Percentiles rank a stretch among this genome's conserved stretches.
Evolutionary conservation across 2,329 filamentous ascomycete genomes (phyloP).

Genomic region (Trichophyton benhamiae): DNA sequence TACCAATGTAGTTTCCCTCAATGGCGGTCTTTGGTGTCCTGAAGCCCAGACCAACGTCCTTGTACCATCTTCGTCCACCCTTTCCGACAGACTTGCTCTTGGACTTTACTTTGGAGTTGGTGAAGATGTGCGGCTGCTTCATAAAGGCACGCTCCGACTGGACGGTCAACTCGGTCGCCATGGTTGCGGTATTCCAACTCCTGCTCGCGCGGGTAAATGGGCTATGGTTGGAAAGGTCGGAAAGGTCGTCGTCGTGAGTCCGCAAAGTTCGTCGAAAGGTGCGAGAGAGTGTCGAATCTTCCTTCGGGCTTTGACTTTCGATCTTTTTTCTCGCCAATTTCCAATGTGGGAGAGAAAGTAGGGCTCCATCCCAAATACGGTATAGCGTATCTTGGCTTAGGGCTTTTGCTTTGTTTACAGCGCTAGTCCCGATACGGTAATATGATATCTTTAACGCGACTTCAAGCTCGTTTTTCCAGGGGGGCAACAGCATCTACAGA

Average conservation of each 20-base stretch:
- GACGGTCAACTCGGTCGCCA: constrained; percentile 98
- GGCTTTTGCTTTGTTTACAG: constrained; percentile 34
- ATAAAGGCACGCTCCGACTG: constrained; percentile 99
- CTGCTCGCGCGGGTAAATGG: constrained; percentile 20
- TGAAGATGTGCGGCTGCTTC: constrained; percentile 99
- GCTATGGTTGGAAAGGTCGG: constrained; percentile 17
- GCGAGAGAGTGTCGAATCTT: constrained; percentile 14
- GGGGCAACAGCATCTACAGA: neutral
- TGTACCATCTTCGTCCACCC: constrained; percentile 94
- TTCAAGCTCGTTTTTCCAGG: neutral
- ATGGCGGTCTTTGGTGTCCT: constrained; percentile 97
- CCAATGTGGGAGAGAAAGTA: constrained; percentile 23
- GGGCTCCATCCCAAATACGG: constrained; percentile 15
- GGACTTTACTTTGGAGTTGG: constrained; percentile 86
- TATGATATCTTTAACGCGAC: constrained; percentile 1
- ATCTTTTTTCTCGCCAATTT: constrained; percentile 21
- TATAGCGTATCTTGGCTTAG: constrained; percentile 29
- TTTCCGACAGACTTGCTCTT: constrained; percentile 72
- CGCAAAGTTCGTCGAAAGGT: constrained; percentile 20
- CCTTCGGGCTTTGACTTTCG: constrained; percentile 17
- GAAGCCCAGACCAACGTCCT: constrained; percentile 99
- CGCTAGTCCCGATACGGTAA: constrained; percentile 20
- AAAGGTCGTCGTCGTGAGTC: constrained; percentile 14
- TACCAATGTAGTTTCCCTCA: constrained; percentile 98
- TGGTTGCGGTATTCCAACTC: constrained; percentile 46